Conservation (phyloP, 768 basidiomycete species). For the Rhizopogon salebrosus region DNA sequence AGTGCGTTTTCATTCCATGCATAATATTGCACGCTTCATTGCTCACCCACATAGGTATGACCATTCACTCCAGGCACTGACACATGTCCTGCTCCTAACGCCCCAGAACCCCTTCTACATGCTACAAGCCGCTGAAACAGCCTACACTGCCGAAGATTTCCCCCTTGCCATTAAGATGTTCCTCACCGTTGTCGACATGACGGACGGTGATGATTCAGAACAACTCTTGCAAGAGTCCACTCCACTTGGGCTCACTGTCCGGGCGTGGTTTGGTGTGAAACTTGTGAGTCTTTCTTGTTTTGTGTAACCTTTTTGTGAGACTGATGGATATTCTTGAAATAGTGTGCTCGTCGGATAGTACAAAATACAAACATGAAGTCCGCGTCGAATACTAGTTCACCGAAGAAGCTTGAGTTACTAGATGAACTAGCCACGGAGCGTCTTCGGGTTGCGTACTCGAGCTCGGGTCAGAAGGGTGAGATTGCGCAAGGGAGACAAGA, state of each 20-base stretch:
- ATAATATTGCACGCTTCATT: background rate
- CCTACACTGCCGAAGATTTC: constrained; percentile 73
- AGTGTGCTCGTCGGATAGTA: constrained; percentile 61
- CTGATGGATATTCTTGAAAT: constrained; percentile 6
- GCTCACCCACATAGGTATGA: constrained; percentile 50
- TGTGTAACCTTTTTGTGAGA: background rate
- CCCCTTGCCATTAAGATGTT: constrained; percentile 76
- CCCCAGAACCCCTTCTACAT: constrained; percentile 85
- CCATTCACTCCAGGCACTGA: constrained; percentile 65
- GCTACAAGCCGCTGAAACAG: constrained; percentile 84
- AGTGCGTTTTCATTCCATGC: constrained; percentile 41
- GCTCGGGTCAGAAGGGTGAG: constrained; percentile 30
- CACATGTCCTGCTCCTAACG: constrained; percentile 75
- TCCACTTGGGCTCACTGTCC: constrained; percentile 47
- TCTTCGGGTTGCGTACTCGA: constrained; percentile 57
- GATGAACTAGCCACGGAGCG: constrained; percentile 73
- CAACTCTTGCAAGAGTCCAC: constrained; percentile 44
- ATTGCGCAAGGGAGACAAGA: constrained; percentile 38
- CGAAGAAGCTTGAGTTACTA: constrained; percentile 51
- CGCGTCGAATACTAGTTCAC: constrained; percentile 49
- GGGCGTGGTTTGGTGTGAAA: constrained; percentile 84
- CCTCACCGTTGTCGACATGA: constrained; percentile 77
- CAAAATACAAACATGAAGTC: constrained; percentile 39
- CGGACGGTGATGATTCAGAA: constrained; percentile 48
- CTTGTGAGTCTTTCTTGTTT: constrained; percentile 42